Evolutionary conservation across 495 filamentous ascomycete genomes (phyloP).

Genomic region (Lichina pygmaea): DNA sequence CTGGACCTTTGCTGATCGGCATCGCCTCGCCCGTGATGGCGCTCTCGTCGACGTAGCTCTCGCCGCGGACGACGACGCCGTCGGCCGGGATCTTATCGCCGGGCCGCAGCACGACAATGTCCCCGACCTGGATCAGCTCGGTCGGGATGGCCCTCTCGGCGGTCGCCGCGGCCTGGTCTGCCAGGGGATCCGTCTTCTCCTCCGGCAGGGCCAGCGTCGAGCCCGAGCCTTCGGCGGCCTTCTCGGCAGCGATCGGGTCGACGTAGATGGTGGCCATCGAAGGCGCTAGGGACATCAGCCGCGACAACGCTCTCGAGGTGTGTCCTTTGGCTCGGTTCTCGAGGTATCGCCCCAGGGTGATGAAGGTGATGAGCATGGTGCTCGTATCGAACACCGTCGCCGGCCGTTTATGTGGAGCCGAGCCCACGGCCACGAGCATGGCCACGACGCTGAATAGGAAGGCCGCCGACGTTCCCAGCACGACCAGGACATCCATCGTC

Average conservation of each 20-base stretch:
- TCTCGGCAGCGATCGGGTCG: slow-evolving; percentile 86
- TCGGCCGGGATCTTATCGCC: slow-evolving; percentile 95
- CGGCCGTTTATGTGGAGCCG: slow-evolving; percentile 44
- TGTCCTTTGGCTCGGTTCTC: slow-evolving; percentile 94
- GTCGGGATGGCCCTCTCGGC: slow-evolving; percentile 74
- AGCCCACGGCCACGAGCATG: slow-evolving; percentile 56
- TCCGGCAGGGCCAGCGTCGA: slow-evolving; percentile 8
- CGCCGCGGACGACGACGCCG: slow-evolving; percentile 60
- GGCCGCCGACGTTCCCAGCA: slow-evolving; percentile 81
- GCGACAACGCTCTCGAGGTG: slow-evolving; percentile 82
- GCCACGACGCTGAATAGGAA: slow-evolving; percentile 89
- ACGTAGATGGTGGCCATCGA: slow-evolving; percentile 95
- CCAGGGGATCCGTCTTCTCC: slow-evolving; percentile 14
- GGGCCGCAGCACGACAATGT: slow-evolving; percentile 76
- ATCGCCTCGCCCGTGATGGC: slow-evolving; percentile 97
- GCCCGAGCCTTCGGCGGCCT: slow-evolving; percentile 60
- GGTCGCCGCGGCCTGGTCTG: slow-evolving; percentile 13
- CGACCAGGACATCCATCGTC: slow-evolving; percentile 94
- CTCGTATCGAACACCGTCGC: slow-evolving; percentile 89
- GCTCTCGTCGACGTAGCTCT: slow-evolving; percentile 87
- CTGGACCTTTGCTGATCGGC: slow-evolving; percentile 68
- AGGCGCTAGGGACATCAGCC: slow-evolving; percentile 82
- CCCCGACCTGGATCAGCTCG: slow-evolving; percentile 81
- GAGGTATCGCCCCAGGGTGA: slow-evolving; percentile 70
- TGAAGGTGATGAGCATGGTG: slow-evolving; percentile 96